Percentiles rank a stretch among this genome's conserved stretches.
These are phyloP conservation scores for Carallia pectinifolia DNA, from an alignment of 345 rosid genomes.

Conservation along the genomic window DNA sequence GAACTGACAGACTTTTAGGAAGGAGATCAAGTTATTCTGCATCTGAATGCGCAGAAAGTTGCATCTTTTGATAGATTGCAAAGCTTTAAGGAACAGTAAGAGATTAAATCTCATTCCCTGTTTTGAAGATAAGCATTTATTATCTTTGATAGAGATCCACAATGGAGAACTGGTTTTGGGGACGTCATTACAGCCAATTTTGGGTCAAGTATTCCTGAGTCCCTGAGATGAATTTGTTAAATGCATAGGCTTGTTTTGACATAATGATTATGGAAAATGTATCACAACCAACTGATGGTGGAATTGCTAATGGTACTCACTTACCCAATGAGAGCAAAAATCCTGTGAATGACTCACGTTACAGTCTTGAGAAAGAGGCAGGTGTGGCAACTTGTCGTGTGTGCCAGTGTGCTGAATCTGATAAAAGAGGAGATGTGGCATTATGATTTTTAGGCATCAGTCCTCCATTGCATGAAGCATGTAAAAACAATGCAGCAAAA, in stretches of 20 bases:
- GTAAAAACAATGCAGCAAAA: constrained; percentile 38
- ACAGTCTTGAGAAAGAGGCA: constrained; percentile 68
- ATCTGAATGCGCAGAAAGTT: too few species aligned
- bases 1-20: too few species aligned
- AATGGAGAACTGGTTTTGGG: not conserved
- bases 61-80: too few species aligned
- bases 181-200: not conserved
- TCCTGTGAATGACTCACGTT: constrained; percentile 34
- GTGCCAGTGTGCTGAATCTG: constrained; percentile 93
- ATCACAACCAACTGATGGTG: constrained; percentile 39
- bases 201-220: not conserved
- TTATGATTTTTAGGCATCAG: constrained; percentile 69
- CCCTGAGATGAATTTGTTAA: not conserved
- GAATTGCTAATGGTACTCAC: constrained; percentile 37
- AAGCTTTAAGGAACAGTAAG: too few species aligned
- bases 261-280: constrained; percentile 65
- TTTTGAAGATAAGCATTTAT: not conserved
- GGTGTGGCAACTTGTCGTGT: constrained; percentile 80
- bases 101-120: too few species aligned
- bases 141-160: not conserved
- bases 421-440: constrained; percentile 75
- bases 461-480: constrained; percentile 45
- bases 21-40: too few species aligned
- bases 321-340: constrained; percentile 45
- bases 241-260: constrained; percentile 10